Percentiles rank a stretch among this genome's conserved stretches.
Conservation (phyloP, 2,329 filamentous ascomycete species). For the Escovopsis weberi region DNA sequence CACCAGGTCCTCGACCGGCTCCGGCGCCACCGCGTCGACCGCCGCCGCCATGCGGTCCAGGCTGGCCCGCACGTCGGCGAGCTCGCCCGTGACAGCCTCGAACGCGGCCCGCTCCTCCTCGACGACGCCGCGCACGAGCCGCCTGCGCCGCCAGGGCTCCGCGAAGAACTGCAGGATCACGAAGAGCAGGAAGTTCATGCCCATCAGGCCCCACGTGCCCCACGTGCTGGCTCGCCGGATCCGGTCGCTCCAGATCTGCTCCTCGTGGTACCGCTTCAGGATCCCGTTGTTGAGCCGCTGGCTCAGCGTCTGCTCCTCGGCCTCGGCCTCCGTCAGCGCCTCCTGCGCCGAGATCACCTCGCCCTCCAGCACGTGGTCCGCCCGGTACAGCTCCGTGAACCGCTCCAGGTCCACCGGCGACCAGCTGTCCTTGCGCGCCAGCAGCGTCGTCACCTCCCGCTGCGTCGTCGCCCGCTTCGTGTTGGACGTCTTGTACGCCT, state of each 20-base stretch:
- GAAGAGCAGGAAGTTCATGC: constrained; percentile 82
- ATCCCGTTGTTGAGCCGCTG: constrained; percentile 69
- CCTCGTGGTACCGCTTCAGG: constrained; percentile 86
- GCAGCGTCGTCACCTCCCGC: constrained; percentile 84
- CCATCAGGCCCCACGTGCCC: constrained; percentile 98
- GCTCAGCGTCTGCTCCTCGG: constrained; percentile 62
- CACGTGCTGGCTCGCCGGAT: constrained; percentile 93
- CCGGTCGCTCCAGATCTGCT: constrained; percentile 98
- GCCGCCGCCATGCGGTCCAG: constrained; percentile 14
- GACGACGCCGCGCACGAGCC: constrained; percentile 71
- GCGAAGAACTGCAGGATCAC: constrained; percentile 75
- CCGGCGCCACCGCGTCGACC: constrained; percentile 2
- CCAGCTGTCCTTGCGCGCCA: constrained; percentile 92
- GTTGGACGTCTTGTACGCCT: constrained; percentile 70
- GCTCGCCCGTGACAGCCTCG: constrained; percentile 31
- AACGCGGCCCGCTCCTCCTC: constrained; percentile 54
- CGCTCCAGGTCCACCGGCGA: constrained; percentile 74
- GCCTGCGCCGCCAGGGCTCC: constrained; percentile 76
- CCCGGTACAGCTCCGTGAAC: constrained; percentile 83
- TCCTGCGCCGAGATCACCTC: constrained; percentile 60
- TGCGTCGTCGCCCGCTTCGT: constrained; percentile 74
- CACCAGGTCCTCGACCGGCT: neutral
- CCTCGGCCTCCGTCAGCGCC: constrained; percentile 59
- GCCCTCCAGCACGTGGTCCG: constrained; percentile 86
- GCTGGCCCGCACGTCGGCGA: constrained; percentile 20